A percentile compares a stretch with the other conserved stretches of the same genome.
phyloP scores from a whole-genome alignment of 2,329 filamentous ascomycete species.

The Nemania abortiva region DNA sequence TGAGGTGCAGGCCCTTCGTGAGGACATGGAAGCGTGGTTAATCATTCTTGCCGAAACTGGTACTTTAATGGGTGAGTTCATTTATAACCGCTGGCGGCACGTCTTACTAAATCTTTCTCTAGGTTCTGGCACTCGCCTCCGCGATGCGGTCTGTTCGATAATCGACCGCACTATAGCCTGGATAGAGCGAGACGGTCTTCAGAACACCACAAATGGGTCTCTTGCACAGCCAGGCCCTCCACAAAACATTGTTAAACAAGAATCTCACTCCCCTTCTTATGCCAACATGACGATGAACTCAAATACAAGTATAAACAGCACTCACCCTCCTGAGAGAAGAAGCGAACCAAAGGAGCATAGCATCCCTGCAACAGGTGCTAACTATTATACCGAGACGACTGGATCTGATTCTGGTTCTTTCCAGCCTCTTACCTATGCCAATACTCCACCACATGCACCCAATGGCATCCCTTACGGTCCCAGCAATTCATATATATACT shows the following conservation, averaged over 20 bases:
- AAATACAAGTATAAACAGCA: slow-evolving; percentile 38
- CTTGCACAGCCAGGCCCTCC: slow-evolving; percentile 39
- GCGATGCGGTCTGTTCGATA: slow-evolving; percentile 60
- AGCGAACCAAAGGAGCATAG: slow-evolving; percentile 44
- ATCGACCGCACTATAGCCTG: slow-evolving; percentile 64
- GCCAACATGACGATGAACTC: slow-evolving; percentile 41
- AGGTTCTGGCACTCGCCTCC: slow-evolving; percentile 61
- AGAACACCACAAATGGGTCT: slow-evolving; percentile 48
- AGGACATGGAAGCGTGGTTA: slow-evolving; percentile 78
- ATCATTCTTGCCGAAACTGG: slow-evolving; percentile 75
- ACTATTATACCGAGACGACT: slow-evolving; percentile 47
- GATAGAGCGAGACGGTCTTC: slow-evolving; percentile 64
- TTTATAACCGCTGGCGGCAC: not conserved
- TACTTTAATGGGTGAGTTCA: slow-evolving; percentile 70
- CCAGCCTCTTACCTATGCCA: slow-evolving; percentile 47
- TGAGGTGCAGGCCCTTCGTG: slow-evolving; percentile 70
- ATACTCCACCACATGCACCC: slow-evolving; percentile 42
- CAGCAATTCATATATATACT: slow-evolving; percentile 48
- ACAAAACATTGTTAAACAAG: slow-evolving; percentile 50
- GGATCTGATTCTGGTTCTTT: slow-evolving; percentile 46
- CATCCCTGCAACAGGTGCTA: slow-evolving; percentile 43
- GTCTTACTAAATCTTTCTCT: slow-evolving; percentile 34
- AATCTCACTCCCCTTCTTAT: slow-evolving; percentile 49
- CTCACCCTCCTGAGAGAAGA: slow-evolving; percentile 41
- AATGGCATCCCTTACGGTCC: slow-evolving; percentile 47